Evolutionary conservation across 768 basidiomycete genomes (phyloP), one percentile per base, ranked within the genome.

Genomic region (Agaricus sinodeliciosus): DNA sequence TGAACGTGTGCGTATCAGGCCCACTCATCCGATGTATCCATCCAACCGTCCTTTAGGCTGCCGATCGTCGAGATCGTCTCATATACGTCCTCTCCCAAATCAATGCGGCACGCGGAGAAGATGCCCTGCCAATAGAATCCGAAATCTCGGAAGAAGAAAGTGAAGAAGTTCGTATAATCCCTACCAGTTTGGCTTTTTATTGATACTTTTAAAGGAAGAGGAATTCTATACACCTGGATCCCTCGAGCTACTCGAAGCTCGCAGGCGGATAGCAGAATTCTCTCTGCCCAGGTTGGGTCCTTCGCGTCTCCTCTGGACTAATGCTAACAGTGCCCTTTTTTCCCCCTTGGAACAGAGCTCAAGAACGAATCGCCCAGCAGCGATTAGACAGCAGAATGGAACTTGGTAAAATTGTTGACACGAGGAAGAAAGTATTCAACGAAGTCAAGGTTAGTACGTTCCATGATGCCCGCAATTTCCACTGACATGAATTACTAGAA

Each of bases 211-310:
- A 11, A 62, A 93, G 84, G 86, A 90, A 62, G 91, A 92, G 65
- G 96, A 99, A 65, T 99, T 98, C 73, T 98, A 94, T 67, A 87
- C 94, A 5, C 87, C 87, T 22, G 95, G 96, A 5, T 84, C 91
- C 3, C 74, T 92, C 18, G 91, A 90, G 59, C 78, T 99, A 54
- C 37, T 53, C 19, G 51, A 53, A 31, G 37, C 51, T 25, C 80
- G 96, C 58, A 77, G 88, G 66, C 81, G 76, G 60, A 80, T 98
- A 63, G 94, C 94, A 54, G 89, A 92, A 68, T 98, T 84, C 72
- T 98, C 96, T 65, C 77, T 98, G 59, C 88, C 90, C 72, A 90
- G 93, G 94, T 96, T 79, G 74, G 73, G 80, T 80, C 82, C 80
- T 74, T 73, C 43, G 67, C 75, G 78, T 68, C 70, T 70, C 62